phyloP scores from a whole-genome alignment of 176 grass and related monocot genomes.

The Aegilops tauschii region DNA sequence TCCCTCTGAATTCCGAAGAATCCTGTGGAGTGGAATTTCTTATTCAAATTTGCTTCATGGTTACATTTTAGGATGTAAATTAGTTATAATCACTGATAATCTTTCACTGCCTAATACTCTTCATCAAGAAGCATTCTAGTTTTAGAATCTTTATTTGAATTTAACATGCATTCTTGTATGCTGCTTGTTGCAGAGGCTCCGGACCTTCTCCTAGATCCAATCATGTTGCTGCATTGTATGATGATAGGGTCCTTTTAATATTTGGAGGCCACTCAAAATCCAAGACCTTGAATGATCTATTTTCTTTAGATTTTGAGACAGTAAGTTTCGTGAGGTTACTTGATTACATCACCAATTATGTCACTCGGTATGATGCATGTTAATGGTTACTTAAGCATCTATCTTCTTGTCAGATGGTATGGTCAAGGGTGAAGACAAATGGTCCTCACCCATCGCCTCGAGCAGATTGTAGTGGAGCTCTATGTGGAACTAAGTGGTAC shows the following conservation, averaged over 20 bases:
- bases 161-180: constrained; percentile 6
- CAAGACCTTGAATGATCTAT: constrained; percentile 87
- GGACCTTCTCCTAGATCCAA: constrained; percentile 89
- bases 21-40: not conserved
- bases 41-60: not conserved
- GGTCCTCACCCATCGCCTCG: constrained; percentile 79
- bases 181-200: constrained; percentile 63
- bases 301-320: constrained; percentile 95
- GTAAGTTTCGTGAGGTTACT: constrained; percentile 48
- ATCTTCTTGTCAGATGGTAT: constrained; percentile 75
- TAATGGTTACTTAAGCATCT: not conserved
- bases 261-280: constrained; percentile 98
- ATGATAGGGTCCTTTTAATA: constrained; percentile 80
- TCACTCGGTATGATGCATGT: not conserved
- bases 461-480: constrained; percentile 81
- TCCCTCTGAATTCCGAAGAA: not conserved
- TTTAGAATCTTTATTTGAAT: not conserved
- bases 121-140: not conserved
- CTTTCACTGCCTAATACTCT: not conserved
- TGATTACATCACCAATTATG: not conserved
- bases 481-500: constrained; percentile 98
- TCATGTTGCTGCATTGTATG: constrained; percentile 74
- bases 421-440: constrained; percentile 82
- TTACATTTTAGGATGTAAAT: constrained; percentile 6
- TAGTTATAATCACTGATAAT: not conserved